These are phyloP conservation scores for Nymphaea thermarum DNA, from an alignment of 164 flowering plant genomes.

Conservation along the genomic window DNA sequence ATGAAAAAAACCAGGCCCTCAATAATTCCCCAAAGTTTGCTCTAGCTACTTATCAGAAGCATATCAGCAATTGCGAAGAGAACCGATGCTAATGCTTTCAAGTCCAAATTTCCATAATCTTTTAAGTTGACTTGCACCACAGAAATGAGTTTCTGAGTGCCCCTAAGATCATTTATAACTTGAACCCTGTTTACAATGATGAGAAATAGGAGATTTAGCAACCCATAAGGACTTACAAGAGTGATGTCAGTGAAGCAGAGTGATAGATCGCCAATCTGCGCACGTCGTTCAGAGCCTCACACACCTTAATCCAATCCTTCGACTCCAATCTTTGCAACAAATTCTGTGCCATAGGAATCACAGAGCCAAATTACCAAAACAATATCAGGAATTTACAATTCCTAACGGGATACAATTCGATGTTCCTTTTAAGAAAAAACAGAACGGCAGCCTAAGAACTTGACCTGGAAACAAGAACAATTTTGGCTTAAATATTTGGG, in stretches of 20 bases:
- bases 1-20: background rate
- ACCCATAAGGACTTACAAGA: slow-evolving; percentile 33
- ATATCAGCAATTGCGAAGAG: too few species aligned
- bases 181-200: background rate
- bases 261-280: slow-evolving; percentile 67
- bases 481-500: background rate
- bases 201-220: background rate
- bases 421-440: background rate
- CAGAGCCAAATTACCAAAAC: background rate
- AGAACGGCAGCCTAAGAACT: background rate
- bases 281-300: slow-evolving; percentile 60
- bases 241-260: slow-evolving; percentile 41
- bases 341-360: slow-evolving; percentile 19
- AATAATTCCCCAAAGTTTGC: background rate
- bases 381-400: background rate
- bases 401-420: background rate
- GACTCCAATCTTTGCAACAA: slow-evolving; percentile 63
- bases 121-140: background rate
- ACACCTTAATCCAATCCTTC: slow-evolving; percentile 65
- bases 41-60: background rate
- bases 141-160: background rate
- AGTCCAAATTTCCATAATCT: background rate
- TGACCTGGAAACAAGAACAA: background rate
- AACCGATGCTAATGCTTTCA: too few species aligned
- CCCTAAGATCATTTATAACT: background rate